Conservation (phyloP, 1,284 basidiomycete species). For the Apiotrichum domesticum region DNA sequence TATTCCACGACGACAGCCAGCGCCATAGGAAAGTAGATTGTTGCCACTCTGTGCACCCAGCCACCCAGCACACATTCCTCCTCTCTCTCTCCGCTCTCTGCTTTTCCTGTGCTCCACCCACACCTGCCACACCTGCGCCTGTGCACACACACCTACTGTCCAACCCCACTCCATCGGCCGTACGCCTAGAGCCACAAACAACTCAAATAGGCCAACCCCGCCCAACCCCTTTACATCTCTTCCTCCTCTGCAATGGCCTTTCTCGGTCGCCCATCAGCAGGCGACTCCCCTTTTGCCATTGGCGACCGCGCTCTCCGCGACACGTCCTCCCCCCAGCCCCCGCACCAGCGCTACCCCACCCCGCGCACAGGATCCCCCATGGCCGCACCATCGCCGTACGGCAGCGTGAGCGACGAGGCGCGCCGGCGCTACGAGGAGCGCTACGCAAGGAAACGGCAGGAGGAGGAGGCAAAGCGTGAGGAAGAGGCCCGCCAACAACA, state of each 20-base stretch:
- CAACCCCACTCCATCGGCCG: no score
- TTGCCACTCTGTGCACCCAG: no score
- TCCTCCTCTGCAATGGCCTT: slow-evolving; percentile 20
- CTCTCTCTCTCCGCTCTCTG: no score
- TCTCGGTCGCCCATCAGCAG: slow-evolving; percentile 43
- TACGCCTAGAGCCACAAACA: no score
- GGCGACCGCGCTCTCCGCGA: slow-evolving; percentile 43
- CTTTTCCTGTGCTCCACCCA: no score
- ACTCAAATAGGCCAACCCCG: no score
- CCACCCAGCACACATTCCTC: no score
- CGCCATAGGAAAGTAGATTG: no score
- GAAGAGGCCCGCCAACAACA: slow-evolving; percentile 2
- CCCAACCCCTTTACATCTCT: not conserved
- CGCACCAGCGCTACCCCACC: slow-evolving; percentile 35
- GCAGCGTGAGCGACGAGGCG: slow-evolving; percentile 38
- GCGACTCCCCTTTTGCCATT: slow-evolving; percentile 47
- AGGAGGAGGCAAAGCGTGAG: slow-evolving; percentile 28
- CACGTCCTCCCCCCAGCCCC: slow-evolving; percentile 37
- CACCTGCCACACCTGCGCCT: no score
- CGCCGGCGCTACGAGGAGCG: slow-evolving; percentile 43
- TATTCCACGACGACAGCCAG: no score
- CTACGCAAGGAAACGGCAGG: slow-evolving; percentile 37
- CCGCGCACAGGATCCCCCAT: slow-evolving; percentile 23
- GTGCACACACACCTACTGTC: no score
- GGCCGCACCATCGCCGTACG: slow-evolving; percentile 36